Conservation (phyloP, 148 eudicot genomes). For the Linanthus parryae region DNA sequence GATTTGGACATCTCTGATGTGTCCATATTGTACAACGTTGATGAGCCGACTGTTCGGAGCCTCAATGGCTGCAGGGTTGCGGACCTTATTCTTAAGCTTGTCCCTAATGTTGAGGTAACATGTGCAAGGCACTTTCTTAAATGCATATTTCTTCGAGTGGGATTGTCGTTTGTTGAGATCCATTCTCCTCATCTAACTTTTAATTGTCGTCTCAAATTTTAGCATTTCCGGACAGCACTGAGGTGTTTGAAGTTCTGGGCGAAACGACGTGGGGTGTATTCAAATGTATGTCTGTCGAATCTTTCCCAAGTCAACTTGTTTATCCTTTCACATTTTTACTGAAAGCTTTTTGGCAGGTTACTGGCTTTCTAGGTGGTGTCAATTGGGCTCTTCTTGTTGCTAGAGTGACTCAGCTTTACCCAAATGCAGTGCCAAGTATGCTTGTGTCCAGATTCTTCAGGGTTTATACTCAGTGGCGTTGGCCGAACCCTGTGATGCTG, state of each 20-base stretch:
- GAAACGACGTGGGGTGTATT: slow-evolving; percentile 78
- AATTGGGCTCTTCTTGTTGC: slow-evolving; percentile 97
- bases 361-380: slow-evolving; percentile 95
- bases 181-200: background rate
- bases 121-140: too few relatives aligned
- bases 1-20: slow-evolving; percentile 74
- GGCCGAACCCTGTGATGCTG: slow-evolving; percentile 97
- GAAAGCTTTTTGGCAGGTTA: slow-evolving; percentile 37
- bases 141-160: too few relatives aligned
- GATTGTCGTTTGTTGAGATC: background rate
- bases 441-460: slow-evolving; percentile 81
- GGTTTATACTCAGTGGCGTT: slow-evolving; percentile 83
- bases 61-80: slow-evolving; percentile 96
- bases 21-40: slow-evolving; percentile 60
- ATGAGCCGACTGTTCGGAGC: slow-evolving; percentile 86
- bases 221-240: slow-evolving; percentile 79
- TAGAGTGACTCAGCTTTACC: slow-evolving; percentile 83
- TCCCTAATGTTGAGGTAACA: slow-evolving; percentile 72
- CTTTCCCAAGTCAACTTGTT: background rate
- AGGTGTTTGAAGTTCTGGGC: slow-evolving; percentile 94
- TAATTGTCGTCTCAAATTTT: slow-evolving; percentile 5
- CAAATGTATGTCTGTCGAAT: slow-evolving; percentile 51
- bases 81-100: slow-evolving; percentile 86
- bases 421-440: slow-evolving; percentile 90
- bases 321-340: background rate